These are phyloP conservation scores for Malassezia sympodialis DNA, from an alignment of 1,284 basidiomycete genomes.

Conservation along the genomic window DNA sequence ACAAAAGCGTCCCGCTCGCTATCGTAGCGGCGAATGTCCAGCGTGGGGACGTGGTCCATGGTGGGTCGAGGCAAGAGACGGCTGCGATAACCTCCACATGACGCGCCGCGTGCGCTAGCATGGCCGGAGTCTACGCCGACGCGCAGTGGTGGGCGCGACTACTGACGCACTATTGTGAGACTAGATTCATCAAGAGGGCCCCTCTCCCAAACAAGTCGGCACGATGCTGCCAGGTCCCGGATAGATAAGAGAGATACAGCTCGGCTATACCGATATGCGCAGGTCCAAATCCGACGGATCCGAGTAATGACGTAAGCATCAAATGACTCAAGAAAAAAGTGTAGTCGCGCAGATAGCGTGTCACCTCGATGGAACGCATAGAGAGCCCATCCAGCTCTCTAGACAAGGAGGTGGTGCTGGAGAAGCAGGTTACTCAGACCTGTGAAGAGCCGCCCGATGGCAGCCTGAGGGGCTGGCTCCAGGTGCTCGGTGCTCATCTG, in stretches of 20 bases:
- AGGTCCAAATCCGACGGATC: not conserved
- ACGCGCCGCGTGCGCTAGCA: no score
- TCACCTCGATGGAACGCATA: not conserved
- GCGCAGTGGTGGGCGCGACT: no score
- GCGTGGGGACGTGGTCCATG: constrained; percentile 1
- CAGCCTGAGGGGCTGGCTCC: not conserved
- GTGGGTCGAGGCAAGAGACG: not conserved
- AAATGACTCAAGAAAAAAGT: not conserved
- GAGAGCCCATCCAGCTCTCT: not conserved
- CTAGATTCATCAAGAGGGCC: no score
- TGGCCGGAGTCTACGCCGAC: no score
- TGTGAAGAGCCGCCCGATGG: not conserved
- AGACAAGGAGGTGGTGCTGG: not conserved
- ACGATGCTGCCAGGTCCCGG: no score
- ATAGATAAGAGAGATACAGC: no score
- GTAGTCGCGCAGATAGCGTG: not conserved
- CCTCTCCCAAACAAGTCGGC: no score
- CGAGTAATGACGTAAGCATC: not conserved
- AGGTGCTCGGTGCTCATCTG: constrained; percentile 1
- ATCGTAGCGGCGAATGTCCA: constrained; percentile 6
- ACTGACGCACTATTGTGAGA: no score
- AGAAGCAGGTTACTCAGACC: not conserved
- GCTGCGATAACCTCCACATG: no score
- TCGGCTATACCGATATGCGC: no score
- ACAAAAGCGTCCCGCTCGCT: constrained; percentile 6